phyloP scores from a whole-genome alignment of 1,139 yeast species.

The Taphrina communis region DNA sequence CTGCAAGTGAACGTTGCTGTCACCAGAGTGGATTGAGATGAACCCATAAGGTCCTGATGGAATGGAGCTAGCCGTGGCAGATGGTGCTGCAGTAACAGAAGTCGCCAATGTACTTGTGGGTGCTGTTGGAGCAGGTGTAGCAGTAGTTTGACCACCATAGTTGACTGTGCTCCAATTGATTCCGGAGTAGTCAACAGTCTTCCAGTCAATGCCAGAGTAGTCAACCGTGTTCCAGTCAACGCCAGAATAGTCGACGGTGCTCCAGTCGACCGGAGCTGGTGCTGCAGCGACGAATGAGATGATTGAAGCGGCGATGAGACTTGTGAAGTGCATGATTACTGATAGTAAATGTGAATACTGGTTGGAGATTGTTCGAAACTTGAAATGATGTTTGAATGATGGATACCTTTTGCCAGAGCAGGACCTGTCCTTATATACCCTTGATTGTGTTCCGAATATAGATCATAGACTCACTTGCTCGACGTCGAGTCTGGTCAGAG shows the following conservation, averaged over 20 bases:
- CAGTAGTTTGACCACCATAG: conserved; percentile 7
- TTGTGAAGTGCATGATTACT: conserved; percentile 29
- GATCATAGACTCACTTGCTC: not conserved
- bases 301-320: conserved; percentile 37
- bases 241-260: conserved; percentile 13
- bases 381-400: conserved; percentile 10
- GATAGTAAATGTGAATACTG: not conserved
- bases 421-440: conserved; percentile 8
- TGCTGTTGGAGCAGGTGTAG: conserved; percentile 18
- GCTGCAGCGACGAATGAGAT: conserved; percentile 37
- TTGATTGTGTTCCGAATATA: not conserved
- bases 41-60: conserved; percentile 21
- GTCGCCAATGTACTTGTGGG: conserved; percentile 13
- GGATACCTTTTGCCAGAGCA: not conserved
- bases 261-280: conserved; percentile 34
- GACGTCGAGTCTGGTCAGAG: not conserved
- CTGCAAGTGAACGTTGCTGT: conserved; percentile 19
- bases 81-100: not conserved
- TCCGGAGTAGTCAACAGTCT: conserved; percentile 14
- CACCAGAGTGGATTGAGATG: conserved; percentile 31
- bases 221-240: conserved; percentile 28
- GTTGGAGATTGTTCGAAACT: conserved; percentile 8
- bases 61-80: conserved; percentile 13
- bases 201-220: conserved; percentile 29
- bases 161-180: conserved; percentile 20